phyloP scores from a whole-genome alignment of 164 flowering plant genomes.

The Magnolia sinica region DNA sequence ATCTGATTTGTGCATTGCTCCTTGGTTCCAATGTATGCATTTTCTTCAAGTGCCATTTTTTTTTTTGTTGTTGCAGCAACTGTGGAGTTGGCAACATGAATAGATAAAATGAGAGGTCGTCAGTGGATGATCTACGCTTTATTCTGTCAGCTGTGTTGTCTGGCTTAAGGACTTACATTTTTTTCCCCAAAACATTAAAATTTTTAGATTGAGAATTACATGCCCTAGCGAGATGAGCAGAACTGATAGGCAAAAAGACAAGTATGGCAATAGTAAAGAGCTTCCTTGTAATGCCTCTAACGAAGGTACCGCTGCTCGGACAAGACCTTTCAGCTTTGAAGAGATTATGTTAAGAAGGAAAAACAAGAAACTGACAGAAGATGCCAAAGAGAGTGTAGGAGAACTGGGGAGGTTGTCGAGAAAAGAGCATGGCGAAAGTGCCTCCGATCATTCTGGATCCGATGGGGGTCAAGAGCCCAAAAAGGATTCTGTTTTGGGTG shows the following conservation, averaged over 20 bases:
- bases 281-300: constrained; percentile 19
- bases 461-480: constrained; percentile 21
- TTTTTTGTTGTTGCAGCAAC: neutral
- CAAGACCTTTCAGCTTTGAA: constrained; percentile 83
- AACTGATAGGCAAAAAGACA: constrained; percentile 33
- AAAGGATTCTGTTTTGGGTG: constrained; percentile 19
- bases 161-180: neutral
- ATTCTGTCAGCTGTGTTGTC: neutral
- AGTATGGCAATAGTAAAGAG: constrained; percentile 19
- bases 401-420: constrained; percentile 14
- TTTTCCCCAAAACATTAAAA: neutral
- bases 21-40: neutral
- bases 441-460: constrained; percentile 23
- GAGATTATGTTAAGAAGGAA: constrained; percentile 75
- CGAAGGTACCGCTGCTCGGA: constrained; percentile 86
- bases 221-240: constrained; percentile 41
- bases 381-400: constrained; percentile 22
- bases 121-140: neutral
- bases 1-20: neutral
- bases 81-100: neutral
- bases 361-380: constrained; percentile 38
- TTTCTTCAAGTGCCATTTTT: too few relatives aligned
- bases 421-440: constrained; percentile 21
- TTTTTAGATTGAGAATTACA: constrained; percentile 1
- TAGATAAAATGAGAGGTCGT: neutral